Evolutionary conservation across 257 asterid genomes (phyloP), one percentile per base, ranked within the genome.

Genomic region (Capsicum rhomboideum): DNA sequence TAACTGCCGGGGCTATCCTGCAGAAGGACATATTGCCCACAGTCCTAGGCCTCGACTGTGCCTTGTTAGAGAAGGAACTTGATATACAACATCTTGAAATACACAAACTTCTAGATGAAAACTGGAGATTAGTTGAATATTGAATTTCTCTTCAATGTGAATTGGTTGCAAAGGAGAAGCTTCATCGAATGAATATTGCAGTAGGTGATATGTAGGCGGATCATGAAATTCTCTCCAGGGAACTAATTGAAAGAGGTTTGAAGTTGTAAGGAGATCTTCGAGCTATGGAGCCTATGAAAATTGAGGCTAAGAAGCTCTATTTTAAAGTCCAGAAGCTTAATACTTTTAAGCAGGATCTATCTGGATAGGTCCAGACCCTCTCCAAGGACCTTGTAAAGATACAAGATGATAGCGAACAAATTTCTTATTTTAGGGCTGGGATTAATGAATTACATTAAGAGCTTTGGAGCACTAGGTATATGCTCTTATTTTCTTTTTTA

Each of bases 361-460:
- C 88, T 2, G 87, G 89, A 58, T 91, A 96, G 90, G 87, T 91
- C 83, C 95, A 94, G 87, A 85, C 86, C 85, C 91, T 96, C 49
- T 86, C 92, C 56, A 86, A 88, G 85, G 97, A 94, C 82, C 89
- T 91, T 84, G 88, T 86, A 16, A 94, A 91, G 88, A 82, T 92
- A 87, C 89, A 88, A 86, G 93, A 90, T 90, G 98, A 93, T 61
- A 96, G 91, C 90, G 90, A 91, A 81, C 93, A 92, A 85, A 90
- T 94, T 86, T 97, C 97, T 42, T 87, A 29, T 80, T 88, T 96
- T 82, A 91, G 91, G 89, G 87, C 90, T 69, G 95, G 94, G 90
- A 90, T 96, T 82, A 97, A 92, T 71, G 98, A 93, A 83, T 71
- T 93, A 71, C 97, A 91, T 87, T 97, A 96, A 92, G 98, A 96